Percentiles rank a stretch among this genome's conserved stretches.
phyloP scores from a whole-genome alignment of 306 rosid genomes.

The Quercus ilex region DNA sequence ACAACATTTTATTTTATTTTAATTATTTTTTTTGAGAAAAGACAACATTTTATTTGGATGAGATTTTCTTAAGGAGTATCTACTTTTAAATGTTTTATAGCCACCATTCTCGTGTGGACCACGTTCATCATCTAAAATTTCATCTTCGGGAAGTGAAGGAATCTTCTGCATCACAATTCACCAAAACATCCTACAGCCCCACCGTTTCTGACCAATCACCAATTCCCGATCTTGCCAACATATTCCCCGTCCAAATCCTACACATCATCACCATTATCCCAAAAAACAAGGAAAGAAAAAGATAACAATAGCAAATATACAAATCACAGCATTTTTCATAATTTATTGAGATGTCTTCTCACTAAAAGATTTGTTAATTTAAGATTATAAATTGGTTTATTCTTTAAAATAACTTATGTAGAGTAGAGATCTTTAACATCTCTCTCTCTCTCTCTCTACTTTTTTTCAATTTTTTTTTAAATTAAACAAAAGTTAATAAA shows the following conservation, averaged over 20 bases:
- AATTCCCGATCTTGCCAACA: background rate
- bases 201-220: constrained; percentile 2
- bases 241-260: background rate
- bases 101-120: constrained; percentile 39
- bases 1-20: background rate
- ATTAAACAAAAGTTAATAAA: too few relatives aligned
- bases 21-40: background rate
- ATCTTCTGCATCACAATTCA: background rate
- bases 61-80: background rate
- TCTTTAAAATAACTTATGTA: too few relatives aligned
- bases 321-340: too few relatives aligned
- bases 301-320: too few relatives aligned
- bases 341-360: too few relatives aligned
- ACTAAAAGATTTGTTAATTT: too few relatives aligned
- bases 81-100: background rate
- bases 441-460: too few relatives aligned
- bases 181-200: background rate
- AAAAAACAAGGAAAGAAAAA: too few relatives aligned
- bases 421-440: too few relatives aligned
- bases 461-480: too few relatives aligned
- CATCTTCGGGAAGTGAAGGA: background rate
- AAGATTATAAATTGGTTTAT: too few relatives aligned
- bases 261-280: too few relatives aligned
- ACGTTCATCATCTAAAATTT: background rate
- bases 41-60: background rate